Base-by-base conservation (phyloP, 169 alveolate genomes). In the Plasmodium knowlesi region DNA sequence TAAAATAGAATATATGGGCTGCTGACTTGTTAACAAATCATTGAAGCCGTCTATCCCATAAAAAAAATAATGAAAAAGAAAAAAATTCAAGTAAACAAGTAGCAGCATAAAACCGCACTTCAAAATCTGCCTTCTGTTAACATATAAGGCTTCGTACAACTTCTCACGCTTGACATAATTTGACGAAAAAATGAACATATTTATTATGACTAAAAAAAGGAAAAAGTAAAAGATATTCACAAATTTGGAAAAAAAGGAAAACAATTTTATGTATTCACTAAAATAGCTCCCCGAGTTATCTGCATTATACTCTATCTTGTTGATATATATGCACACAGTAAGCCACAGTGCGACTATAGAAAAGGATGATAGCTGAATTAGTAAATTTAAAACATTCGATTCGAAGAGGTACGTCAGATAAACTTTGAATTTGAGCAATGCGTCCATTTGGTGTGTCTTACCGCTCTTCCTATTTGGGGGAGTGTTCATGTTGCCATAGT, bases 1-100 rank as follows among this genome's bases (percentile, higher is more conserved):
- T 82, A 91, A 81, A 71, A 76, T 16, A 16, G 95, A 91, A 76
- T 91, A 57, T 16, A 91, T 71, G 19, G 70, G 30, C n/a, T 89
- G 71, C 61, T 89, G 90, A 57, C 74, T 61, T 50, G 39, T 53
- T 53, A 90, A 39, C 78, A 89, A 25, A n/a, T 89, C 89, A 46
- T 79, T 70, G 82, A 79, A 89, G 28, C 84, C 89, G 82, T 89
- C 94, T 54, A 91, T 41, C 1, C 92, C 95, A 71, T 82, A 70
- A 91, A 91, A 91, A 54, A 81, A 91, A 82, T 81, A 91, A 74
- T 80, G 46, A 72, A 82, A 91, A 32, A 91, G 72, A 25, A 73
- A 57, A 91, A 91, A 91, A 82, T 81, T 81, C 19, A 91, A 22
- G 85, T 61, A 91, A 32, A 91, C 34, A 91, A 91, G 83, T 34